phyloP scores from a whole-genome alignment of 2,329 filamentous ascomycete species.

The Rhinocladiella similis region DNA sequence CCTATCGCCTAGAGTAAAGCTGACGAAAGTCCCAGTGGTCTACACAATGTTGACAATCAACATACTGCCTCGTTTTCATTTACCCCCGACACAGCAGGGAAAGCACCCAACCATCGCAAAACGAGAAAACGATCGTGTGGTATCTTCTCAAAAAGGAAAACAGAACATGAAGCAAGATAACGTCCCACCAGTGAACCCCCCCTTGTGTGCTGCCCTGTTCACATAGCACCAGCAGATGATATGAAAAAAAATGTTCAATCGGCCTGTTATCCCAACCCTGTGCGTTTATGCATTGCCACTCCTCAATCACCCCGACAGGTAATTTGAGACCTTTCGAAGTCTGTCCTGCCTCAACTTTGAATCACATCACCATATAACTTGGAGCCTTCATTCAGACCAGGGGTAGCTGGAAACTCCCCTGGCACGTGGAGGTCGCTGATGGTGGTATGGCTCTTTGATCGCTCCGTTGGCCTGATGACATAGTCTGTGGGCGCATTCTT shows the following conservation, averaged over 20 bases:
- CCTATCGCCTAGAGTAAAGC: no score
- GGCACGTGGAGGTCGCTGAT: constrained; percentile 70
- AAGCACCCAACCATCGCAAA: neutral
- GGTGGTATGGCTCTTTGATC: constrained; percentile 50
- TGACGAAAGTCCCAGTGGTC: no score
- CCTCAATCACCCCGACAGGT: neutral
- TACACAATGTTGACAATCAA: no score
- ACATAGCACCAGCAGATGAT: neutral
- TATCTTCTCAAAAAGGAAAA: constrained; percentile 34
- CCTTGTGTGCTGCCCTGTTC: neutral
- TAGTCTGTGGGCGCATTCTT: constrained; percentile 20
- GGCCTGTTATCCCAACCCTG: constrained; percentile 1
- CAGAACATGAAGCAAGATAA: neutral
- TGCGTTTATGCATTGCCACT: neutral
- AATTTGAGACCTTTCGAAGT: neutral
- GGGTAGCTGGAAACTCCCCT: constrained; percentile 58
- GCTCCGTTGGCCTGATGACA: constrained; percentile 16
- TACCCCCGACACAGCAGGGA: no score
- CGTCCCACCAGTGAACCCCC: constrained; percentile 33
- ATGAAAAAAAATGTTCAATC: constrained; percentile 2
- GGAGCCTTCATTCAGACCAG: constrained; percentile 13
- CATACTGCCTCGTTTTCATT: no score
- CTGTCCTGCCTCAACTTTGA: neutral
- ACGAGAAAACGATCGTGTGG: neutral
- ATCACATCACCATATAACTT: constrained; percentile 19